phyloP scores from a whole-genome alignment of 768 basidiomycete species.

The Baorangia bicolor region DNA sequence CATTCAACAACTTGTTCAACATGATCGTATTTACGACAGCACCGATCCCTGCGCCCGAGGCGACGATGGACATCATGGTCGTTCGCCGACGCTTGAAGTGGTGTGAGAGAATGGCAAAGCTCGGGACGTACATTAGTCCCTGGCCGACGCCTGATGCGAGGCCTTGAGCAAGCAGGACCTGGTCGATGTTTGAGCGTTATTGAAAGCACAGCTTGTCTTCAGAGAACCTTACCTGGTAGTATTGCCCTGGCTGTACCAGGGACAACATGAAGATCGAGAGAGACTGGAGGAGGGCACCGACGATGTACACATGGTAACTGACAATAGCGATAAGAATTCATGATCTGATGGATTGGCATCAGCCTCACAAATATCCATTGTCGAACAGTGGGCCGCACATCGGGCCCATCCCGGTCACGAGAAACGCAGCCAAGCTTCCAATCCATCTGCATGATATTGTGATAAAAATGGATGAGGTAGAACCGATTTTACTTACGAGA shows the following conservation, averaged over 20 bases:
- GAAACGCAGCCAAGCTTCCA: conserved; percentile 20
- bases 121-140: conserved; percentile 47
- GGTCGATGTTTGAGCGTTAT: neutral
- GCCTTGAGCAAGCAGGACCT: conserved; percentile 48
- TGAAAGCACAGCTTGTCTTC: neutral
- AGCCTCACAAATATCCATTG: conserved; percentile 29
- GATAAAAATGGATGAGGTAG: neutral
- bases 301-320: conserved; percentile 20
- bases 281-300: conserved; percentile 27
- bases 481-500: conserved; percentile 18
- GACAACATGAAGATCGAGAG: conserved; percentile 40
- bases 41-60: conserved; percentile 52
- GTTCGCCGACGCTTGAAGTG: conserved; percentile 43
- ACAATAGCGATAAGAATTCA: neutral
- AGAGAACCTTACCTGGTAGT: conserved; percentile 32
- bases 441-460: conserved; percentile 24
- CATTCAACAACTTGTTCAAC: conserved; percentile 48
- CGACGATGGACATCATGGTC: conserved; percentile 43
- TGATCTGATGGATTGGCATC: no score
- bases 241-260: conserved; percentile 32
- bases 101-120: conserved; percentile 42
- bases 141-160: conserved; percentile 41
- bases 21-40: conserved; percentile 59
- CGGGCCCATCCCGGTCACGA: conserved; percentile 19
- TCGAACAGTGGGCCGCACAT: conserved; percentile 29